These are phyloP conservation scores for Fusarium sp. DNA, from an alignment of 2,329 filamentous ascomycete species.

Conservation along the genomic window DNA sequence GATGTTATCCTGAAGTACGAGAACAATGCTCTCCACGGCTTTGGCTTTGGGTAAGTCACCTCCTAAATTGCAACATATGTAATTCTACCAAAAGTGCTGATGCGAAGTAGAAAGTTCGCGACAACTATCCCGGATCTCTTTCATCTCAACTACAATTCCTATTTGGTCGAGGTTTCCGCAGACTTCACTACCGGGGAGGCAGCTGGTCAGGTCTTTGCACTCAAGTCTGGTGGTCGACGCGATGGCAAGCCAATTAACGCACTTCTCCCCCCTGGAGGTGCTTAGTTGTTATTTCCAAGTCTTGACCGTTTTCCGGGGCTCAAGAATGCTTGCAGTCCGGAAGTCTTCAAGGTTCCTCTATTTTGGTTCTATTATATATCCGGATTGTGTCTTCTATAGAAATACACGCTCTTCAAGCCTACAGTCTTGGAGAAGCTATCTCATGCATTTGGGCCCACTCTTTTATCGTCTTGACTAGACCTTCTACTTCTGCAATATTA, in stretches of 20 bases:
- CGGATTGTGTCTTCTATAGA: neutral
- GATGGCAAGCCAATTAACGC: conserved; percentile 15
- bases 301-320: too few relatives aligned
- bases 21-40: conserved; percentile 25
- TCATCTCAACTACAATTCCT: conserved; percentile 15
- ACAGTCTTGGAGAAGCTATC: neutral
- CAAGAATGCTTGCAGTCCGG: too few relatives aligned
- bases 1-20: conserved; percentile 22
- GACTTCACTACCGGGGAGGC: conserved; percentile 12
- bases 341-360: too few relatives aligned
- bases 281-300: neutral
- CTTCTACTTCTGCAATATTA: conserved; percentile 69
- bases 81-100: neutral
- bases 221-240: conserved; percentile 1
- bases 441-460: conserved; percentile 58
- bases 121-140: neutral
- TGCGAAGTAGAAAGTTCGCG: neutral
- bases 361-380: too few relatives aligned
- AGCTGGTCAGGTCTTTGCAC: neutral
- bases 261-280: neutral
- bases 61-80: too few relatives aligned
- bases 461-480: conserved; percentile 64
- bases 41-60: conserved; percentile 9
- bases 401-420: neutral
- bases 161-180: conserved; percentile 14